Evolutionary conservation across 1,284 basidiomycete genomes (phyloP).

Genomic region (Mycosarcoma maydis): DNA sequence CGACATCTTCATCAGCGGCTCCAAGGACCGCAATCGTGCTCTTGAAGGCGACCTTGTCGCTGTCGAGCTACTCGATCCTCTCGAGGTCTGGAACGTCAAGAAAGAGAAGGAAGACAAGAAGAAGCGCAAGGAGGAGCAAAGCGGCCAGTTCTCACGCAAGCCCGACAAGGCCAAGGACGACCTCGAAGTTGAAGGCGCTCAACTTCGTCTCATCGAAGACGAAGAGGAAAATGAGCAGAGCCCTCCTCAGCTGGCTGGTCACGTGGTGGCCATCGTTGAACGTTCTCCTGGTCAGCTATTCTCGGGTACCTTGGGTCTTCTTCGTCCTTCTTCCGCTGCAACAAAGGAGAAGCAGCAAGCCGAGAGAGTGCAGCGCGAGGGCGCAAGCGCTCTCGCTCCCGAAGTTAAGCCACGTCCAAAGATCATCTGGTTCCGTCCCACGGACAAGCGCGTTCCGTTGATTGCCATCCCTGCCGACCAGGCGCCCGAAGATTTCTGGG

Average conservation of each 20-base stretch:
- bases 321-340: slow-evolving; percentile 95
- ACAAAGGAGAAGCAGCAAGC: slow-evolving; percentile 99
- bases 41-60: slow-evolving; percentile 98
- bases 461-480: slow-evolving; percentile 98
- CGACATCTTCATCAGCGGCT: slow-evolving; percentile 90
- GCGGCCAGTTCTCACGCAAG: slow-evolving; percentile 80
- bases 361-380: slow-evolving; percentile 93
- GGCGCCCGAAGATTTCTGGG: slow-evolving; percentile 93
- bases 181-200: slow-evolving; percentile 98
- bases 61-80: slow-evolving; percentile 90
- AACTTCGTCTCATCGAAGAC: slow-evolving; percentile 93
- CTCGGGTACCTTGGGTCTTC: slow-evolving; percentile 92
- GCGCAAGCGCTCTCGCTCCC: slow-evolving; percentile 78
- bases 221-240: slow-evolving; percentile 83
- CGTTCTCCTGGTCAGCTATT: slow-evolving; percentile 98
- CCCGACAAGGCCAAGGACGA: slow-evolving; percentile 99
- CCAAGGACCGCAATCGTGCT: slow-evolving; percentile 97
- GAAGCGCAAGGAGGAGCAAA: slow-evolving; percentile 90
- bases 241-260: slow-evolving; percentile 76
- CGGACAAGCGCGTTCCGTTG: slow-evolving; percentile 97
- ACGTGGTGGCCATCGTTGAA: slow-evolving; percentile 97
- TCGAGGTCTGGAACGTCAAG: slow-evolving; percentile 92
- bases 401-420: slow-evolving; percentile 79
- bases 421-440: slow-evolving; percentile 99
- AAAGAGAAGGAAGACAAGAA: slow-evolving; percentile 99